Conservation (phyloP, 2,329 filamentous ascomycete genomes). For the Cladosporium sp. region DNA sequence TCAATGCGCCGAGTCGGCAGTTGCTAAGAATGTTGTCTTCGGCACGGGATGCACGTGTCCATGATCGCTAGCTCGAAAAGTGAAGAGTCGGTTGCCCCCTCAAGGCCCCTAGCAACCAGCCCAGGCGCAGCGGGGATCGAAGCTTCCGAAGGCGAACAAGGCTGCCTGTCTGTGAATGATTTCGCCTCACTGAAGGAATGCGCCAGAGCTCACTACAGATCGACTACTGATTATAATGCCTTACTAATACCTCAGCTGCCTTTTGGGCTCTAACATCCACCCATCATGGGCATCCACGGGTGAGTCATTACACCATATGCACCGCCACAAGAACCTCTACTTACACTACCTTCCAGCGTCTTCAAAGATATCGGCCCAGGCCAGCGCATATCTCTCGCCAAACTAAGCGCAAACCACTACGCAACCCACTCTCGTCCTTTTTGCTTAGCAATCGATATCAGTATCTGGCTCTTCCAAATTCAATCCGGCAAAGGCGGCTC, state of each 20-base stretch:
- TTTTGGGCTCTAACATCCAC: neutral
- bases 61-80: neutral
- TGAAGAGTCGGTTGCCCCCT: constrained; percentile 1
- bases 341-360: constrained; percentile 54
- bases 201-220: neutral
- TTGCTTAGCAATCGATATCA: constrained; percentile 87
- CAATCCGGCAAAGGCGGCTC: constrained; percentile 82
- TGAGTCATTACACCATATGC: constrained; percentile 12
- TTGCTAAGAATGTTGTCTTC: constrained; percentile 4
- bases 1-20: neutral
- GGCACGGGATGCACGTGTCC: neutral
- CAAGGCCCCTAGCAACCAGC: neutral
- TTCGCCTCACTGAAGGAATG: neutral
- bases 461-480: constrained; percentile 96
- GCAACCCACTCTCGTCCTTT: constrained; percentile 71
- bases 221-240: neutral
- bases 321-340: neutral
- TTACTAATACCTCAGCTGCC: neutral
- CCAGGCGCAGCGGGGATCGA: neutral
- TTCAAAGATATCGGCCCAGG: constrained; percentile 87
- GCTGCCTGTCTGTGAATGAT: neutral
- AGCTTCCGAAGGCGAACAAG: neutral
- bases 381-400: constrained; percentile 76
- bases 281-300: constrained; percentile 35
- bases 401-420: constrained; percentile 77